Base-by-base conservation (phyloP, 306 rosid genomes). In the Mucuna pruriens region DNA sequence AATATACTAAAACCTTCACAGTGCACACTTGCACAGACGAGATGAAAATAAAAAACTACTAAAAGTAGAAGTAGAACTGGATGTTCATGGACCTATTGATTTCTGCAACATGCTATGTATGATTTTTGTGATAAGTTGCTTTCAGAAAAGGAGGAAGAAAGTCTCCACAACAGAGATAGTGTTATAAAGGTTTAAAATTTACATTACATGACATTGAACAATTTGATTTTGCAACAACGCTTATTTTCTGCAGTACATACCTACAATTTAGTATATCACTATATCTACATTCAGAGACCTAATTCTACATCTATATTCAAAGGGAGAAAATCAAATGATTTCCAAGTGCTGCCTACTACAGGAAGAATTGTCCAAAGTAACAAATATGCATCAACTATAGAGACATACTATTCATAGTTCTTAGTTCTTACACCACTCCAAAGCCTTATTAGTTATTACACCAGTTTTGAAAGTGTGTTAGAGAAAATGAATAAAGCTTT, bases 11-110 rank as follows among this genome's bases (percentile, higher is more conserved):
- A 55, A 71, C 34, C 6, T 34, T 71, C 74, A 39, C 31, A 52
- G 10, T 76, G 33, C 20, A 40, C 46, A 40, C 40, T 36, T 36
- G n/a, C 40, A 7, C 51, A 55, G 31, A 49, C 61, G 12, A 82
- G 48, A 38, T 74, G 54, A 78, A 74, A 85, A 38, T 61, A 68
- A 48, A 25, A 49, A 69, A 49, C 70, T 22, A 49, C 26, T 61
- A 17, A 48, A 23, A 17, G n/a, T 38, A 55, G 48, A 74, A 51
- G 5, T 25, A 74, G 71, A 69, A 57, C 15, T n/a, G 70, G 60
- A 77, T 74, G 74, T 6, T 40, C 52, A 25, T 33, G 70, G 66
- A 42, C 31, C 34, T 31, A 46, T 40, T 34, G 38, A 82, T 57
- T 49, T 71, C 10, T 31, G 16, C 66, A 10, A 46, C 46, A 65